A percentile compares a stretch with the other conserved stretches of the same genome.
These are phyloP conservation scores for Breynia disticha DNA, from an alignment of 441 rosid genomes.

Conservation along the genomic window DNA sequence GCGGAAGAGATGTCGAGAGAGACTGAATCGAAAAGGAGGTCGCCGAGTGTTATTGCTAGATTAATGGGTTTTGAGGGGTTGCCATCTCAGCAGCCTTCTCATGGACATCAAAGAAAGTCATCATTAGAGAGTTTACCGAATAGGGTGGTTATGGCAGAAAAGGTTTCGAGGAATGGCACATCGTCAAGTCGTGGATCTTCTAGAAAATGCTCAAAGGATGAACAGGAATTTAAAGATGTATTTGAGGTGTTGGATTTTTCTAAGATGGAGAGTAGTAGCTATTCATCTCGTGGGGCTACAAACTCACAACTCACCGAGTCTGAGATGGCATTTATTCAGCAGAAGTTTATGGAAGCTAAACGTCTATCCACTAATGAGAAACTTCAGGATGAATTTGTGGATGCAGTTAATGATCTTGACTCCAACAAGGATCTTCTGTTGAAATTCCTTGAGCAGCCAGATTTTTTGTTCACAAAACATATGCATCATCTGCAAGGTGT, in stretches of 20 bases:
- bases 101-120: conserved; percentile 30
- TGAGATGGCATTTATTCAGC: conserved; percentile 58
- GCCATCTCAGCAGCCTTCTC: conserved; percentile 46
- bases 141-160: conserved; percentile 21
- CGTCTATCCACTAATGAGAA: conserved; percentile 63
- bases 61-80: conserved; percentile 92
- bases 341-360: conserved; percentile 65
- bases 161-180: conserved; percentile 30
- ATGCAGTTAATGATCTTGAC: conserved; percentile 69
- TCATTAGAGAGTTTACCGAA: conserved; percentile 24
- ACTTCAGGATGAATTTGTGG: conserved; percentile 59
- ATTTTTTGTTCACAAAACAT: conserved; percentile 76
- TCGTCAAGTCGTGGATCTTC: conserved; percentile 41
- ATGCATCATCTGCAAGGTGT: conserved; percentile 51
- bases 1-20: conserved; percentile 80
- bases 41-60: conserved; percentile 78
- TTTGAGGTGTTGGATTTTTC: conserved; percentile 72
- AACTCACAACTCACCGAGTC: conserved; percentile 39
- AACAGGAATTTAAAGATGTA: conserved; percentile 88
- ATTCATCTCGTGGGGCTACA: conserved; percentile 24
- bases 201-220: conserved; percentile 61
- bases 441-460: conserved; percentile 81
- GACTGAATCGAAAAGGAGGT: conserved; percentile 49
- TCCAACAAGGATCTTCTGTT: conserved; percentile 65
- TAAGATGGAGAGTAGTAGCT: conserved; percentile 29